phyloP scores from a whole-genome alignment of 1,284 basidiomycete genomes.

The Polyporus tsugae region DNA sequence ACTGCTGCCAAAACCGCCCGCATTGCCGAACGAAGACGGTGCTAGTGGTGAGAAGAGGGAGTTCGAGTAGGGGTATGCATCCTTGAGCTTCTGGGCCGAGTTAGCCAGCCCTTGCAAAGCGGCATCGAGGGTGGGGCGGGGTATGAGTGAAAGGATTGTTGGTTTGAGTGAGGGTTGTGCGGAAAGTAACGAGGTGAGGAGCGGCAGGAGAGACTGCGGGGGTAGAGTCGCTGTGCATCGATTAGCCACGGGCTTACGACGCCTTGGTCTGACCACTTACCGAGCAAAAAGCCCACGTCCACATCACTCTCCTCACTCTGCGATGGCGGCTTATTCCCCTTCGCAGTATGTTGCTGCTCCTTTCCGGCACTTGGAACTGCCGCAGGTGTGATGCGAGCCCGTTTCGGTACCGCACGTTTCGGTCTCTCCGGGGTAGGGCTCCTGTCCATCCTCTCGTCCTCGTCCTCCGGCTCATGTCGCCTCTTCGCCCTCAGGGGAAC shows the following conservation, averaged over 20 bases:
- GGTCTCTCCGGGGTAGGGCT: constrained; percentile 82
- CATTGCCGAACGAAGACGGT: constrained; percentile 36
- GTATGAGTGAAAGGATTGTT: constrained; percentile 75
- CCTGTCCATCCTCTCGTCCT: constrained; percentile 77
- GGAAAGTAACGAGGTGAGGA: constrained; percentile 71
- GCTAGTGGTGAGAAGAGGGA: constrained; percentile 47
- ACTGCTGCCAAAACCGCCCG: constrained; percentile 32
- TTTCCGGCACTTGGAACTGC: constrained; percentile 36
- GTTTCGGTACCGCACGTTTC: constrained; percentile 71
- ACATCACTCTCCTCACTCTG: constrained; percentile 60
- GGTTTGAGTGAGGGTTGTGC: constrained; percentile 74
- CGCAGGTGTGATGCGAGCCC: constrained; percentile 56
- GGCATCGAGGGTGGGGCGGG: constrained; percentile 77
- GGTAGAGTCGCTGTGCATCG: constrained; percentile 69
- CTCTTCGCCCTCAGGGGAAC: constrained; percentile 62
- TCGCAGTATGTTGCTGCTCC: constrained; percentile 40
- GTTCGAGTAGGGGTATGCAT: constrained; percentile 83
- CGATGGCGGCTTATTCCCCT: constrained; percentile 54
- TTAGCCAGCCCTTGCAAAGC: constrained; percentile 73
- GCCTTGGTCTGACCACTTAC: constrained; percentile 49
- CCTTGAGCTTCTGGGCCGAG: constrained; percentile 75
- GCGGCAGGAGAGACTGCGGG: constrained; percentile 73
- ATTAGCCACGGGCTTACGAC: constrained; percentile 18
- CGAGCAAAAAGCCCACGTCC: constrained; percentile 81
- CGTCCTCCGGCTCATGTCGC: constrained; percentile 66